Conservation (phyloP, 148 eudicot species). For the Rhododendron simsii region DNA sequence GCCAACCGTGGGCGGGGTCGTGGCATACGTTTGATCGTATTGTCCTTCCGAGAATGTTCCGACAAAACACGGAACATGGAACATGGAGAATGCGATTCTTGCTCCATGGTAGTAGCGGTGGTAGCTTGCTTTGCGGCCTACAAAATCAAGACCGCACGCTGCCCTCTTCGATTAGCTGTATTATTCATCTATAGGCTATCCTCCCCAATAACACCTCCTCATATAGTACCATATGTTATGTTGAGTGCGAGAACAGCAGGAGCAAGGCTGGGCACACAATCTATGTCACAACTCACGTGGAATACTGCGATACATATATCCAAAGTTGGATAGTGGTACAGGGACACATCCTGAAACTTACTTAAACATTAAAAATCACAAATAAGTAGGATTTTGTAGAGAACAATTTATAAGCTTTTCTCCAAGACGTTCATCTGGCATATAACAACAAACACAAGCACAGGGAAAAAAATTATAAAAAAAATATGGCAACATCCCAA, state of each 20-base stretch:
- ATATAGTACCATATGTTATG: neutral
- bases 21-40: too few relatives aligned
- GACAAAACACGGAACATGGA: too few relatives aligned
- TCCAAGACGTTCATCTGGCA: neutral
- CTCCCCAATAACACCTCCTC: neutral
- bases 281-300: neutral
- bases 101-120: too few relatives aligned
- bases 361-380: neutral
- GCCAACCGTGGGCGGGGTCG: too few relatives aligned
- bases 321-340: neutral
- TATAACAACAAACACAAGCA: neutral
- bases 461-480: too few relatives aligned
- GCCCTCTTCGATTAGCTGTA: neutral
- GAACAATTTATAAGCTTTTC: neutral
- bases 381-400: neutral
- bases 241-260: neutral
- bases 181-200: neutral
- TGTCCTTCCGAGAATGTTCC: too few relatives aligned
- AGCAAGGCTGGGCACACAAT: neutral
- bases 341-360: neutral
- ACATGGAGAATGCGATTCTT: too few relatives aligned
- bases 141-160: too few relatives aligned
- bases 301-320: neutral
- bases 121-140: too few relatives aligned
- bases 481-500: neutral